A percentile compares a stretch with the other conserved stretches of the same genome.
Evolutionary conservation across 768 basidiomycete genomes (phyloP).

Genomic region (Leccinum subgranulosum): DNA sequence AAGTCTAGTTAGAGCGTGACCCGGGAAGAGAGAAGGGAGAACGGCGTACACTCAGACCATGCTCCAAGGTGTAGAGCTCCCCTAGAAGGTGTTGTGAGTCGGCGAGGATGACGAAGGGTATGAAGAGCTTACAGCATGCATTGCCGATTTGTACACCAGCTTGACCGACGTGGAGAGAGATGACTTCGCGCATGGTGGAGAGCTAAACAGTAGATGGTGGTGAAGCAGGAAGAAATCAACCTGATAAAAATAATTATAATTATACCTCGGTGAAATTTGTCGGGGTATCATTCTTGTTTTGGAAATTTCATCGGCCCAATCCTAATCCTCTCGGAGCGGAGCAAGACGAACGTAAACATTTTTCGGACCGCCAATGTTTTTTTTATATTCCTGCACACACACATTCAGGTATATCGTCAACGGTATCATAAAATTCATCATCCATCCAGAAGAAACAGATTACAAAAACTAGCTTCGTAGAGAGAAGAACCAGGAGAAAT

Average conservation of each 20-base stretch:
- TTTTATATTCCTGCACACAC: neutral
- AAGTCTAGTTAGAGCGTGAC: slow-evolving; percentile 13
- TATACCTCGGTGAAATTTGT: slow-evolving; percentile 19
- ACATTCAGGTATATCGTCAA: neutral
- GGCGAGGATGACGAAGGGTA: slow-evolving; percentile 3
- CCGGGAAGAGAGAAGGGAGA: neutral
- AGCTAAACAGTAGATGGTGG: slow-evolving; percentile 12
- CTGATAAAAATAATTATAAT: neutral
- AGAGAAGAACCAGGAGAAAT: slow-evolving; percentile 23
- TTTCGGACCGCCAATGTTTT: neutral
- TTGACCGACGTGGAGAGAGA: slow-evolving; percentile 95
- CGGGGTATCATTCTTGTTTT: slow-evolving; percentile 16
- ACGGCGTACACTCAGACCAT: slow-evolving; percentile 83
- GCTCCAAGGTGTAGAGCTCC: slow-evolving; percentile 98
- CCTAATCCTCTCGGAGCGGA: neutral
- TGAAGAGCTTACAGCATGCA: slow-evolving; percentile 78
- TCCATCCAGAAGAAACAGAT: slow-evolving; percentile 22
- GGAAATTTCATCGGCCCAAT: slow-evolving; percentile 20
- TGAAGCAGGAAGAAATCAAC: slow-evolving; percentile 12
- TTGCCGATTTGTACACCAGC: slow-evolving; percentile 94
- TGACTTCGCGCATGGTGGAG: slow-evolving; percentile 80
- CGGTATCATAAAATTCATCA: slow-evolving; percentile 36
- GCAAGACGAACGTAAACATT: neutral
- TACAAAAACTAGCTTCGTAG: slow-evolving; percentile 28
- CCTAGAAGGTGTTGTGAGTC: slow-evolving; percentile 42